Evolutionary conservation across 2,329 filamentous ascomycete genomes (phyloP).

Genomic region (Ceratocystis variospora): DNA sequence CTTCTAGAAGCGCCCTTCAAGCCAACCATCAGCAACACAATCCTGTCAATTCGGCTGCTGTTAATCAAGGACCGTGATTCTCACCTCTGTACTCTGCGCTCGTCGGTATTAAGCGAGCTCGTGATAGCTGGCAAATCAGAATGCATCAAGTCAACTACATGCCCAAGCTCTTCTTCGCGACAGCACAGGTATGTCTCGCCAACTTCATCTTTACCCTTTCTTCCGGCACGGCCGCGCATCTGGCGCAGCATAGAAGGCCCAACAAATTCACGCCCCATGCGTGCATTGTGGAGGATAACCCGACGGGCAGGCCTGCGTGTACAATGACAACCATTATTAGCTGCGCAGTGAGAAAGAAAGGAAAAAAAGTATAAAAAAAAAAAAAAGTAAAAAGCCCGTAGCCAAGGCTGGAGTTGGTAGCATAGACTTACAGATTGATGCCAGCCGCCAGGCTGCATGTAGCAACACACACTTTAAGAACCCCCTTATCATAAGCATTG

Average conservation of each 20-base stretch:
- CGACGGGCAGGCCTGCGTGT: slow-evolving; percentile 43
- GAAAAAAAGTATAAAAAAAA: no score
- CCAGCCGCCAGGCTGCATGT: slow-evolving; percentile 71
- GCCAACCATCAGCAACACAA: slow-evolving; percentile 5
- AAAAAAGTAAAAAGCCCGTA: background rate
- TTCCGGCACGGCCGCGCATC: slow-evolving; percentile 64
- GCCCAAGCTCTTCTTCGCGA: slow-evolving; percentile 51
- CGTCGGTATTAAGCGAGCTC: slow-evolving; percentile 55
- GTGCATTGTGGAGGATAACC: slow-evolving; percentile 60
- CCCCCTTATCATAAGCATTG: slow-evolving; percentile 53
- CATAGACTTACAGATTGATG: slow-evolving; percentile 48
- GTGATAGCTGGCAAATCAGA: slow-evolving; percentile 56
- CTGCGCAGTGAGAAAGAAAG: background rate
- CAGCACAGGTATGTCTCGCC: slow-evolving; percentile 70
- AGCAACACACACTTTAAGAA: slow-evolving; percentile 57
- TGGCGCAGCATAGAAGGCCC: slow-evolving; percentile 67
- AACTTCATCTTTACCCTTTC: slow-evolving; percentile 64
- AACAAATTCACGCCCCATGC: slow-evolving; percentile 64
- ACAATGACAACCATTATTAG: background rate
- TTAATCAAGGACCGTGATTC: background rate
- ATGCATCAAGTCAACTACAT: slow-evolving; percentile 55
- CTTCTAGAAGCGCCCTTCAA: slow-evolving; percentile 53
- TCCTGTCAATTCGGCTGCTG: background rate
- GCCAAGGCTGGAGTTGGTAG: background rate
- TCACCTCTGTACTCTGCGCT: slow-evolving; percentile 52